Percentiles rank a stretch among this genome's conserved stretches.
phyloP scores from a whole-genome alignment of 2,329 filamentous ascomycete species.

The Capronia epimyces region DNA sequence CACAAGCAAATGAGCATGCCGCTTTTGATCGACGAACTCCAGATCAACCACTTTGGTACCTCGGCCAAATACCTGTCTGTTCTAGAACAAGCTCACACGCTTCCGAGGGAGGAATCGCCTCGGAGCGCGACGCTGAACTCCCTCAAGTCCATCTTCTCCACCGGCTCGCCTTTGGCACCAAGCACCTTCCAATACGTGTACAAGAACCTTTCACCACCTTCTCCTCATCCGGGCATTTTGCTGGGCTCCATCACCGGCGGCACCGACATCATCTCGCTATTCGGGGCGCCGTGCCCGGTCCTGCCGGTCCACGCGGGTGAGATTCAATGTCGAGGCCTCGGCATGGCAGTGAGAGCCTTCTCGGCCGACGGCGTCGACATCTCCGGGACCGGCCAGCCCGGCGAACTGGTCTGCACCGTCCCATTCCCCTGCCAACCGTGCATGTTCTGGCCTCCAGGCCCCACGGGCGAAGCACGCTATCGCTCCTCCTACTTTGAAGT shows the following conservation, averaged over 20 bases:
- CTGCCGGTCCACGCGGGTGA: slow-evolving; percentile 67
- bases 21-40: slow-evolving; percentile 69
- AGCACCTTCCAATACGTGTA: slow-evolving; percentile 93
- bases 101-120: slow-evolving; percentile 51
- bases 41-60: slow-evolving; percentile 90
- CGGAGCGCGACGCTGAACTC: slow-evolving; percentile 39
- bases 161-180: slow-evolving; percentile 83
- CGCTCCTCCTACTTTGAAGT: slow-evolving; percentile 78
- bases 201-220: slow-evolving; percentile 43
- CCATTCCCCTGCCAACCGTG: slow-evolving; percentile 90
- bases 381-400: slow-evolving; percentile 60
- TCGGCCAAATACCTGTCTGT: slow-evolving; percentile 89
- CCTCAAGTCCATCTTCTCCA: slow-evolving; percentile 85
- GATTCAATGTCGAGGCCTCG: slow-evolving; percentile 71
- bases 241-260: slow-evolving; percentile 91
- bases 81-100: slow-evolving; percentile 70
- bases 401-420: slow-evolving; percentile 78
- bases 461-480: slow-evolving; percentile 69
- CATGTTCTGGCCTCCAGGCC: slow-evolving; percentile 69
- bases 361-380: slow-evolving; percentile 55
- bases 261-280: slow-evolving; percentile 93
- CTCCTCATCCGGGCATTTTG: slow-evolving; percentile 72
- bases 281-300: slow-evolving; percentile 75
- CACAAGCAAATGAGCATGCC: slow-evolving; percentile 77
- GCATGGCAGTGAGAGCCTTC: slow-evolving; percentile 64